These are phyloP conservation scores for Pleurotus djamor DNA, from an alignment of 768 basidiomycete genomes.

Conservation along the genomic window DNA sequence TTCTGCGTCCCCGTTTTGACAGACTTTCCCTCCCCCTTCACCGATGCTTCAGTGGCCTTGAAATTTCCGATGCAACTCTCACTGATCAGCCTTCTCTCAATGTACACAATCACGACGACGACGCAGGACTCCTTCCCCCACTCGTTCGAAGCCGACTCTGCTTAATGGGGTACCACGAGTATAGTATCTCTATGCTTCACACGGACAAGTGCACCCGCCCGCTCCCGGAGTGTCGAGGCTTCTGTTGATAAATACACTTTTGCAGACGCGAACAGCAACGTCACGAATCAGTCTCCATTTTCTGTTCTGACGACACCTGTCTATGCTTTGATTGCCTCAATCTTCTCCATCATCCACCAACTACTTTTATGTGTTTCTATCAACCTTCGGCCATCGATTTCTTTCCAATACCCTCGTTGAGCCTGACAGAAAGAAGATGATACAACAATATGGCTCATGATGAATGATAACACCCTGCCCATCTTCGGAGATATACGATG, in stretches of 20 bases:
- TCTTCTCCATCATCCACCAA: not conserved
- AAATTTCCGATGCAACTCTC: not conserved
- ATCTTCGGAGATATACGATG: not conserved
- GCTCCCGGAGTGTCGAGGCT: not conserved
- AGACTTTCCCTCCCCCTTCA: not conserved
- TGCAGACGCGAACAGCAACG: not conserved
- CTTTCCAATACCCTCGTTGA: not conserved
- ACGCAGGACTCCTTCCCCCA: too few species aligned
- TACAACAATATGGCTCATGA: not conserved
- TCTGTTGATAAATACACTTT: not conserved
- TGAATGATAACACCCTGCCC: not conserved
- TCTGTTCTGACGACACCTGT: not conserved
- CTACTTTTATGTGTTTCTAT: too few species aligned
- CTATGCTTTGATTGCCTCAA: not conserved
- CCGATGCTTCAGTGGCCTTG: not conserved
- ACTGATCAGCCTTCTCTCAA: not conserved
- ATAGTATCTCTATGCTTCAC: not conserved
- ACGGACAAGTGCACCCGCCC: not conserved
- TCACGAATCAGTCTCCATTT: not conserved
- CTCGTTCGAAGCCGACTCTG: too few species aligned
- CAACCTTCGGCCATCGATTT: too few species aligned
- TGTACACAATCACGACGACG: too few species aligned
- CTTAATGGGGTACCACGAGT: not conserved
- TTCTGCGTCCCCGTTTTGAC: conserved; percentile 3
- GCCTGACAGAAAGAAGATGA: not conserved